These are phyloP conservation scores for Brassica napus DNA, from an alignment of 345 rosid genomes.

Conservation along the genomic window DNA sequence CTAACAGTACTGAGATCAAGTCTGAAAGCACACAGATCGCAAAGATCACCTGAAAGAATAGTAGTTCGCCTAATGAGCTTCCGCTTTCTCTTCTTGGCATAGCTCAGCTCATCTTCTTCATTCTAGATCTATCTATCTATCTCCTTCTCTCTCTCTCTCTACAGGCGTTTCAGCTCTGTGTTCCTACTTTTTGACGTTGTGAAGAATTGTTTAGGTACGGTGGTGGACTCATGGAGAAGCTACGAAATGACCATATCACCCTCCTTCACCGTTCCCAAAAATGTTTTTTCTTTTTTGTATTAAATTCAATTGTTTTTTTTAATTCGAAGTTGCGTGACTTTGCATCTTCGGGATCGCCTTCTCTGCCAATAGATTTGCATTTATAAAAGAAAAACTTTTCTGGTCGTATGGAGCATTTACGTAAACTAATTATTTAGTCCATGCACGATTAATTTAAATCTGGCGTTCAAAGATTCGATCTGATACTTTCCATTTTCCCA, in stretches of 20 bases:
- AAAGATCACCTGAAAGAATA: conserved; percentile 1
- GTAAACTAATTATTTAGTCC: not conserved
- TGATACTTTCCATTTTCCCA: conserved; percentile 18
- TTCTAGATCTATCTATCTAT: conserved; percentile 12
- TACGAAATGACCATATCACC: conserved; percentile 23
- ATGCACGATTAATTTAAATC: not conserved
- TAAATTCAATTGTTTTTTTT: not conserved
- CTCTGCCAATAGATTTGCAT: conserved; percentile 22
- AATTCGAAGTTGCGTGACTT: conserved; percentile 34
- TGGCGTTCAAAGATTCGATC: conserved; percentile 19
- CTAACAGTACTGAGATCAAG: not conserved
- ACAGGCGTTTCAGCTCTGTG: conserved; percentile 27
- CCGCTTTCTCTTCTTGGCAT: conserved; percentile 4
- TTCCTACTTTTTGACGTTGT: conserved; percentile 32
- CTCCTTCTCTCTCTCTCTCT: conserved; percentile 8
- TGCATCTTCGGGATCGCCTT: conserved; percentile 37
- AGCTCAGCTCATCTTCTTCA: conserved; percentile 24
- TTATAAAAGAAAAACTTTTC: not conserved
- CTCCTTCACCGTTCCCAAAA: conserved; percentile 12
- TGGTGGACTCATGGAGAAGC: conserved; percentile 33
- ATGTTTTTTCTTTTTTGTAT: not conserved
- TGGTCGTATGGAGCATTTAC: not conserved
- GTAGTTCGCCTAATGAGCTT: conserved; percentile 5
- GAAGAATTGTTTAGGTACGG: conserved; percentile 34
- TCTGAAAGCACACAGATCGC: not conserved